These are phyloP conservation scores for Acer negundo DNA, from an alignment of 345 rosid genomes.

Conservation along the genomic window DNA sequence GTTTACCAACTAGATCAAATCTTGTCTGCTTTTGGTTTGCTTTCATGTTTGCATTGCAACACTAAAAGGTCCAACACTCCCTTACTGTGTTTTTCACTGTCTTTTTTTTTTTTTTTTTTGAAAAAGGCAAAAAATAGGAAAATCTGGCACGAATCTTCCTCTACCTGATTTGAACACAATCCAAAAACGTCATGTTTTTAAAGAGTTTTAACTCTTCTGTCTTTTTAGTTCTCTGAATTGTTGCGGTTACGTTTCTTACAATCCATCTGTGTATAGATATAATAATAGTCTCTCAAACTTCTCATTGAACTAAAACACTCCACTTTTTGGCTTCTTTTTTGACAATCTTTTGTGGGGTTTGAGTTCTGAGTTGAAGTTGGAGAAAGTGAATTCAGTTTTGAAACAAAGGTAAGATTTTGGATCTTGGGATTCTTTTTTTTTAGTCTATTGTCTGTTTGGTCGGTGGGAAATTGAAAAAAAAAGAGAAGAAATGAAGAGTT, in stretches of 20 bases:
- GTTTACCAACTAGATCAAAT: neutral
- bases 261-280: neutral
- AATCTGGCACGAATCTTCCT: slow-evolving; percentile 8
- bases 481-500: neutral
- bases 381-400: neutral
- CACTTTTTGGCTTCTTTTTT: neutral
- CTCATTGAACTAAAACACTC: slow-evolving; percentile 2
- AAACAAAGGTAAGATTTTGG: slow-evolving; percentile 4
- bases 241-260: neutral
- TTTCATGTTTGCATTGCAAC: neutral
- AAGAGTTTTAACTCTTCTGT: neutral
- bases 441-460: slow-evolving; percentile 9
- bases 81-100: neutral
- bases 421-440: slow-evolving; percentile 11
- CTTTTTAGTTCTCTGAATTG: neutral
- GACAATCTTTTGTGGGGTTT: neutral
- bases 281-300: neutral
- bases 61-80: neutral
- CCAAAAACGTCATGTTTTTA: neutral
- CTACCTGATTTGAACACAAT: neutral
- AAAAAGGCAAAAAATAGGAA: neutral
- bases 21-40: neutral
- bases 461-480: slow-evolving; percentile 4
- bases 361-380: neutral
- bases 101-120: neutral